These are phyloP conservation scores for Penicillium verrucosum DNA, from an alignment of 2,329 filamentous ascomycete species.

Conservation along the genomic window DNA sequence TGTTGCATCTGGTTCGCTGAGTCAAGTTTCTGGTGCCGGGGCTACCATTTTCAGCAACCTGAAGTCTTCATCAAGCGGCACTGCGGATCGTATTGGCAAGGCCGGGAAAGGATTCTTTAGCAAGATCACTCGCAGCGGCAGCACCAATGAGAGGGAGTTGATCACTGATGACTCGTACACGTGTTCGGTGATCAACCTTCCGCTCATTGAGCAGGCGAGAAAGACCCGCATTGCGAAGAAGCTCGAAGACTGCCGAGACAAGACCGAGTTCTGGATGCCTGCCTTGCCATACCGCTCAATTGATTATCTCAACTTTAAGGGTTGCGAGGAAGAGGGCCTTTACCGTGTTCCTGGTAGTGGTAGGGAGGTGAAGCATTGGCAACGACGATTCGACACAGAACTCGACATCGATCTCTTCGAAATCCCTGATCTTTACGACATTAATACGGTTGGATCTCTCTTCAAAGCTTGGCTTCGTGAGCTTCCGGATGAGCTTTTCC, in stretches of 20 bases:
- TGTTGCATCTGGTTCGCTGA: constrained; percentile 46
- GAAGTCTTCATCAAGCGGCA: constrained; percentile 68
- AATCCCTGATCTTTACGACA: constrained; percentile 84
- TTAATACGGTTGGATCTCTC: constrained; percentile 94
- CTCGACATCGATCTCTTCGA: constrained; percentile 87
- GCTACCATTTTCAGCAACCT: constrained; percentile 68
- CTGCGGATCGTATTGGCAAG: constrained; percentile 67
- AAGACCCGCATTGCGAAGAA: constrained; percentile 86
- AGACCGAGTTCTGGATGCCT: constrained; percentile 99
- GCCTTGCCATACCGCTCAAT: constrained; percentile 93
- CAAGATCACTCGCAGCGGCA: constrained; percentile 68
- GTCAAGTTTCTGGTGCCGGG: constrained; percentile 54
- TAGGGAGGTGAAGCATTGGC: constrained; percentile 88
- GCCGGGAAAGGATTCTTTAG: constrained; percentile 80
- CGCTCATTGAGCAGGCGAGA: constrained; percentile 85
- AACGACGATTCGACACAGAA: constrained; percentile 85
- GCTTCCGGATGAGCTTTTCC: constrained; percentile 90
- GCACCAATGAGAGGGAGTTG: constrained; percentile 64
- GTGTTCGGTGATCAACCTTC: constrained; percentile 79
- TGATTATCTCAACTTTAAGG: constrained; percentile 93
- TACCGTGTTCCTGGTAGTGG: constrained; percentile 91
- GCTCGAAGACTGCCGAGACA: constrained; percentile 82
- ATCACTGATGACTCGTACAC: constrained; percentile 81
- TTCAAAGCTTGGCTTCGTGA: constrained; percentile 95
- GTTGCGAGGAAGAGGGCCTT: constrained; percentile 87